phyloP scores from a whole-genome alignment of 73 alveolate species.

The Urostyla sp. region DNA sequence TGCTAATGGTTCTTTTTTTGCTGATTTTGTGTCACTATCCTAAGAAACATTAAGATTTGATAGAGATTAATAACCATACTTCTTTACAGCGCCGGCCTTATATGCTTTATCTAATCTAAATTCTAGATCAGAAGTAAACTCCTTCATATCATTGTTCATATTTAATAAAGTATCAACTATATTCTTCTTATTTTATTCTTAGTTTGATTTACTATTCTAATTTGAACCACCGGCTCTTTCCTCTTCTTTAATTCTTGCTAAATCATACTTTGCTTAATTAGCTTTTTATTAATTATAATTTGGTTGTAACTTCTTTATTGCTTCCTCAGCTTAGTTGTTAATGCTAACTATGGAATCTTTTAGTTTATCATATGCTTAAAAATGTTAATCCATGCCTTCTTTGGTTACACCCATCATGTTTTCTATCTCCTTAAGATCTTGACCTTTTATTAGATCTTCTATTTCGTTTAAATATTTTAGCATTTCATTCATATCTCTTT shows the following conservation, averaged over 20 bases:
- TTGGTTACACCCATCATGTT: slow-evolving; percentile 48
- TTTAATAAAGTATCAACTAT: background rate
- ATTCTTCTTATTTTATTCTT: background rate
- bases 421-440: slow-evolving; percentile 10
- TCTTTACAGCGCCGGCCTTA: slow-evolving; percentile 34
- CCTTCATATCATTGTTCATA: slow-evolving; percentile 34
- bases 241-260: no score
- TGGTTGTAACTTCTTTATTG: slow-evolving; percentile 1
- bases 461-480: slow-evolving; percentile 21
- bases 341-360: slow-evolving; percentile 10
- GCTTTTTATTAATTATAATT: no score
- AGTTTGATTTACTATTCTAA: slow-evolving; percentile 1
- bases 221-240: no score
- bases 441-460: slow-evolving; percentile 33
- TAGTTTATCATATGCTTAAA: slow-evolving; percentile 33
- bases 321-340: slow-evolving; percentile 30
- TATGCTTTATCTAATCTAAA: slow-evolving; percentile 37
- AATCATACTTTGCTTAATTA: no score
- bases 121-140: slow-evolving; percentile 22
- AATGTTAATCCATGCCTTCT: slow-evolving; percentile 29
- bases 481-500: slow-evolving; percentile 48
- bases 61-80: slow-evolving; percentile 45
- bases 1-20: background rate
- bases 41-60: no score
- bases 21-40: slow-evolving; percentile 8